A percentile compares a stretch with the other conserved stretches of the same genome.
Conservation (phyloP, 352 stramenopile genomes). For the Thalassiosira exigua region DNA sequence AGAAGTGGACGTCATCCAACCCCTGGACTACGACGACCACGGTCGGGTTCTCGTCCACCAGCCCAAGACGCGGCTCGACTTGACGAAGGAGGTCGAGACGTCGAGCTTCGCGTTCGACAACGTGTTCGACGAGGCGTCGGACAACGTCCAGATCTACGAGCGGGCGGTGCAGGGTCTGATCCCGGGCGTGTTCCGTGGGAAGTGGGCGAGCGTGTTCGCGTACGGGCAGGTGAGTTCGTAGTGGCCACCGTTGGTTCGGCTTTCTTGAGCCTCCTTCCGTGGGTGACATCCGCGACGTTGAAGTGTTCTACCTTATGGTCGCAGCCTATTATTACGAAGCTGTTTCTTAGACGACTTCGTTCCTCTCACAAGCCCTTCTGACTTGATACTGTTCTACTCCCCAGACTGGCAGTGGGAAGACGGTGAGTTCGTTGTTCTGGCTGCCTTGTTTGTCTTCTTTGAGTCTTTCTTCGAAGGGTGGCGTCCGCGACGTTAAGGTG, state of each 20-base stretch:
- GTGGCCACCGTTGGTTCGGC: no score
- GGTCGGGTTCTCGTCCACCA: conserved; percentile 90
- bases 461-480: no score
- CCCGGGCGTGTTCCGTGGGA: conserved; percentile 91
- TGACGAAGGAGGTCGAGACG: conserved; percentile 96
- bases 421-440: conserved; percentile 85
- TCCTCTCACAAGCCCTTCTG: not conserved
- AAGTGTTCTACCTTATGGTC: no score
- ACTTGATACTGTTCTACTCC: not conserved
- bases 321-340: no score
- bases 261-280: no score
- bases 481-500: no score
- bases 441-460: not conserved
- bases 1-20: conserved; percentile 81
- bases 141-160: conserved; percentile 92
- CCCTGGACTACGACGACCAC: conserved; percentile 69
- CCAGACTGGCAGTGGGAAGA: conserved; percentile 92
- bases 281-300: no score
- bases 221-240: conserved; percentile 85
- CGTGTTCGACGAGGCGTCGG: conserved; percentile 92
- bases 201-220: conserved; percentile 92
- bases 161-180: conserved; percentile 90
- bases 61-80: conserved; percentile 95
- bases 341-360: no score
- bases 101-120: conserved; percentile 92